Evolutionary conservation across 306 rosid species (phyloP).

Genomic region (Rubus idaeus): DNA sequence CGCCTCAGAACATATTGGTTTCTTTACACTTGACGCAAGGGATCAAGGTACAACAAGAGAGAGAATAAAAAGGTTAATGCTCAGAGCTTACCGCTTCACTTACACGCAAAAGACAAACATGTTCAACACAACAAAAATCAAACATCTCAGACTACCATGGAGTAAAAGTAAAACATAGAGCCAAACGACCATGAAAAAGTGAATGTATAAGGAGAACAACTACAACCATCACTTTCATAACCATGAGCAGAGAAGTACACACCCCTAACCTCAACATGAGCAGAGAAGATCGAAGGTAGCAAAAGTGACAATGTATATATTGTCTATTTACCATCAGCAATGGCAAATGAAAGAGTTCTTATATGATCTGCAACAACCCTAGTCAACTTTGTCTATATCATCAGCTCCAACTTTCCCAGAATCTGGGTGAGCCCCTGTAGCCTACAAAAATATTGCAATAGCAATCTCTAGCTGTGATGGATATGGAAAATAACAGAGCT

Average conservation of each 20-base stretch:
- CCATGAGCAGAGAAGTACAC: background rate
- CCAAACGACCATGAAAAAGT: background rate
- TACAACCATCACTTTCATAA: conserved; percentile 1
- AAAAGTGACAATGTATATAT: background rate
- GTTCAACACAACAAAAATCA: background rate
- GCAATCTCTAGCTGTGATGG: background rate
- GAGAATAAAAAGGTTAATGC: background rate
- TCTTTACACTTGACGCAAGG: too few species aligned
- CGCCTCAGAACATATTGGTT: conserved; percentile 79
- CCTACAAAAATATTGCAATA: conserved; percentile 41
- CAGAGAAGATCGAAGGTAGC: background rate
- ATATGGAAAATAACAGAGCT: background rate
- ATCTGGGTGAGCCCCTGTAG: conserved; percentile 83
- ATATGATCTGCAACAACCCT: conserved; percentile 70
- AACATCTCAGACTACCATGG: background rate
- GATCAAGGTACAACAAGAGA: too few species aligned
- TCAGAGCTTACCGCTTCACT: too few species aligned
- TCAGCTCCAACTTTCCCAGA: conserved; percentile 86
- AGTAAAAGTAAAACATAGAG: background rate
- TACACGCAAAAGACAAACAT: too few species aligned
- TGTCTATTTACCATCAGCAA: conserved; percentile 76
- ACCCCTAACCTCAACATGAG: conserved; percentile 14
- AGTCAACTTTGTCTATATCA: conserved; percentile 73
- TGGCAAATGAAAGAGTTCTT: conserved; percentile 80
- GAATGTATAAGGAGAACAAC: background rate